Evolutionary conservation across 78 protist species (phyloP).

Genomic region (Fonticula alba): DNA sequence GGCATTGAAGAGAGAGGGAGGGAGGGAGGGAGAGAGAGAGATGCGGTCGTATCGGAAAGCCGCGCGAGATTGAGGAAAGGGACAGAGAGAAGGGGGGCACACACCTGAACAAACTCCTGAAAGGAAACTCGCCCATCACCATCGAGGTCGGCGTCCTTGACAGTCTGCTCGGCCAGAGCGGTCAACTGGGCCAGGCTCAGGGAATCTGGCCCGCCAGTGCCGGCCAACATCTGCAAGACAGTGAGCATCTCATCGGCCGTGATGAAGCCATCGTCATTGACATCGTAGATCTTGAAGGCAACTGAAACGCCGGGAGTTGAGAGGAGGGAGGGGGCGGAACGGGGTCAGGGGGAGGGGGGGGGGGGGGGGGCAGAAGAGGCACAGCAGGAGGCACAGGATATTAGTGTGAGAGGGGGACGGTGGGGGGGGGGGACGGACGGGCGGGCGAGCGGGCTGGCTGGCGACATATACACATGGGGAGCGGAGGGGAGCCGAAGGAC

Average conservation of each 20-base stretch:
- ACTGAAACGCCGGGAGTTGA: conserved; percentile 1
- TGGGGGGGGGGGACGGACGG: not conserved
- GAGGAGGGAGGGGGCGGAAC: not conserved
- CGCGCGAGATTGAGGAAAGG: too few relatives aligned
- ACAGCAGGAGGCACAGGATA: not conserved
- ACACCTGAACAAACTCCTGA: conserved; percentile 17
- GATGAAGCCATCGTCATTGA: conserved; percentile 27
- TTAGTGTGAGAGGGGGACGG: not conserved
- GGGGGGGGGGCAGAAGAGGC: not conserved
- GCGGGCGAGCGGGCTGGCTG: too few relatives aligned
- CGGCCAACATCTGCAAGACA: conserved; percentile 26
- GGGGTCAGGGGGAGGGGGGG: not conserved
- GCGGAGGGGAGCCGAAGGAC: too few relatives aligned
- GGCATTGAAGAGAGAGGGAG: too few relatives aligned
- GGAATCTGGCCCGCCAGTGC: conserved; percentile 5
- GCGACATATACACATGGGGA: too few relatives aligned
- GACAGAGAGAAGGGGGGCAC: too few relatives aligned
- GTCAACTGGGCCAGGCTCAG: conserved; percentile 13
- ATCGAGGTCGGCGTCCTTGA: conserved; percentile 19
- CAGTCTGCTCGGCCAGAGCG: conserved; percentile 14
- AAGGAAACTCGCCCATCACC: conserved; percentile 15
- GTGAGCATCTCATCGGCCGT: conserved; percentile 19
- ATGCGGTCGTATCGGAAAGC: too few relatives aligned
- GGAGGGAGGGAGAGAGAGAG: too few relatives aligned
- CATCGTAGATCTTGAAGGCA: conserved; percentile 25